Conservation (phyloP, 129 eudicot genomes). For the Oenanthe sinensis region DNA sequence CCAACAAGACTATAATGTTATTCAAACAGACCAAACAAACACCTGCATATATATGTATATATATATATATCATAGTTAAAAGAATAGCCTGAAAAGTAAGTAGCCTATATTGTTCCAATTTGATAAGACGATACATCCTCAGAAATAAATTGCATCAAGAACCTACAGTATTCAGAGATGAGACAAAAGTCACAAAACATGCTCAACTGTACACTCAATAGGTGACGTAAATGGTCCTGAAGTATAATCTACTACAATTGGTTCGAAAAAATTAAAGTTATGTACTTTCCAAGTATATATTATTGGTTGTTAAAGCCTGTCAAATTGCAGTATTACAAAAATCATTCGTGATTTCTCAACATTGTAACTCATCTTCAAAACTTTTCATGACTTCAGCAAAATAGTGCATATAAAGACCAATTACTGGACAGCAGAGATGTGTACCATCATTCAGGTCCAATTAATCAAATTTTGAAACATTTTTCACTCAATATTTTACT, state of each 20-base stretch:
- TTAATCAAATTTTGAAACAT: background rate
- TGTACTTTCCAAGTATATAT: background rate
- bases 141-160: too few relatives aligned
- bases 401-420: background rate
- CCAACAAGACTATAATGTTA: background rate
- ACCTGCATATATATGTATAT: background rate
- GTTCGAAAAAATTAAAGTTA: too few relatives aligned
- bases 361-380: background rate
- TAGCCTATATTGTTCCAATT: background rate
- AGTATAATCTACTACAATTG: background rate
- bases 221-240: background rate
- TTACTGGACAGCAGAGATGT: background rate
- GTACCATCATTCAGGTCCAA: background rate
- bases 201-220: background rate
- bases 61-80: background rate
- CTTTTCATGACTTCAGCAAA: background rate
- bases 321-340: background rate
- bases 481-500: background rate
- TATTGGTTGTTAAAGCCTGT: background rate
- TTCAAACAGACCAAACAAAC: background rate
- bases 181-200: background rate
- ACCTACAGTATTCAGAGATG: too few relatives aligned
- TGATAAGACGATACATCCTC: background rate
- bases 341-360: background rate
- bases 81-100: background rate